Evolutionary conservation across 495 filamentous ascomycete genomes (phyloP), one percentile per base, ranked within the genome.

Genomic region (Massariosphaeria phaeospora): DNA sequence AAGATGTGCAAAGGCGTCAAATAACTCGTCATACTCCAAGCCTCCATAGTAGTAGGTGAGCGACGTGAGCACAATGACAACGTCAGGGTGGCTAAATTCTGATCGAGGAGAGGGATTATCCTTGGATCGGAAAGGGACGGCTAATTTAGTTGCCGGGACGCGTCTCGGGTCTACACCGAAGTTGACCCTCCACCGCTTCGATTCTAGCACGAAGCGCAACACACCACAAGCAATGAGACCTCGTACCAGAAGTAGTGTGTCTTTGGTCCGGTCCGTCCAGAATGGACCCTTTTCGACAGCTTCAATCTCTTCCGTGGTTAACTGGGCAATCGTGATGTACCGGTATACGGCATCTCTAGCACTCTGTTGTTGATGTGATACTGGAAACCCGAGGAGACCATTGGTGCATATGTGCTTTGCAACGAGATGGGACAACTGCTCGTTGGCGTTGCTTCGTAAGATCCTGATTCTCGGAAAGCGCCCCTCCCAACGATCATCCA

Each of bases 31-130:
- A 35, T 79, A 65, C 0, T 36, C 58, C 0, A 91, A 73, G 2
- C 85, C 84, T 0, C 69, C 66, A 48, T 88, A 85, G 59, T 89
- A 89, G 63, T 86, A 89, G 29, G 73, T 77, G 2, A 89, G 66
- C 21, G 72, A 84, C 0, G 86, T 88, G n/a, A 91, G 62, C 5
- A 81, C 51, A 18, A 89, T 83, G 27, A 76, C 72, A 0, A 83
- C 79, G 62, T 91, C 85, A 0, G 85, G 85, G 56, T 91, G 84
- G 30, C 84, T 82, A 66, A 85, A 89, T 57, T 90, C 86, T 0
- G 86, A 79, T 2, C 79, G 72, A 0, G 73, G 69, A 0, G 83
- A 71, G 1, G 84, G 85, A 18, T 61, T 76, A 43, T 84, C 85
- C 56, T 89, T 91, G 1, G 81, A 79, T n/a, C 79, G 72, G 51